These are phyloP conservation scores for Orbilia blumenaviensis DNA, from an alignment of 2,329 filamentous ascomycete genomes.

Conservation along the genomic window DNA sequence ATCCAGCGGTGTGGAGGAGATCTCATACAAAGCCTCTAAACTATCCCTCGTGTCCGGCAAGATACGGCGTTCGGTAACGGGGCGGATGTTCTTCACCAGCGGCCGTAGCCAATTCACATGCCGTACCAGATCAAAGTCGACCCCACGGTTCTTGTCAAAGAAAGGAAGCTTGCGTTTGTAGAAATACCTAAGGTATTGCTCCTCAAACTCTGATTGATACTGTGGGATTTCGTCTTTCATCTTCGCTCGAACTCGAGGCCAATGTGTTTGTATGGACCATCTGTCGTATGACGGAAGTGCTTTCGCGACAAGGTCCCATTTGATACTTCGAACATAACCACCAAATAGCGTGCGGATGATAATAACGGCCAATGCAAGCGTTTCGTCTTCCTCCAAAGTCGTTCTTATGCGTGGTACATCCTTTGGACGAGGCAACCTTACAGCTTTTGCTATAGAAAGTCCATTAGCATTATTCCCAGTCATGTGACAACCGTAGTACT, in stretches of 20 bases:
- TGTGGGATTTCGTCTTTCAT: conserved; percentile 51
- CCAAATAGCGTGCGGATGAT: conserved; percentile 49
- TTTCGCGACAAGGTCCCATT: conserved; percentile 48
- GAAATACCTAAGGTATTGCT: conserved; percentile 46
- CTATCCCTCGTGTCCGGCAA: conserved; percentile 9
- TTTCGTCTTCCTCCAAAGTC: conserved; percentile 50
- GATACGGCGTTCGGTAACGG: conserved; percentile 31
- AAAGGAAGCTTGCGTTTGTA: conserved; percentile 43
- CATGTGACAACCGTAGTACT: background rate
- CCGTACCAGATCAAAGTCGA: conserved; percentile 35
- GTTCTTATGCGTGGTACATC: conserved; percentile 49
- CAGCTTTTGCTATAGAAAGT: conserved; percentile 12
- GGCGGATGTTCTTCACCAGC: conserved; percentile 39
- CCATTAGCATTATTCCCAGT: background rate
- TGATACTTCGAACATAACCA: conserved; percentile 48
- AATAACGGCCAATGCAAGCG: conserved; percentile 47
- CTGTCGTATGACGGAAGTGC: conserved; percentile 44
- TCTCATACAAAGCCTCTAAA: conserved; percentile 24
- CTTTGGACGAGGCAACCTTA: conserved; percentile 31
- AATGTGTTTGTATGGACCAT: conserved; percentile 42
- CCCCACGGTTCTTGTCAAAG: conserved; percentile 41
- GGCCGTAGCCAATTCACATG: conserved; percentile 46
- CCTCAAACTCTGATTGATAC: conserved; percentile 49
- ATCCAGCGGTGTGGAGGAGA: conserved; percentile 24
- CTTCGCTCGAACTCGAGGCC: conserved; percentile 44